These are phyloP conservation scores for Rhodotorula mucilaginosa DNA, from an alignment of 1,284 basidiomycete genomes.

Conservation along the genomic window DNA sequence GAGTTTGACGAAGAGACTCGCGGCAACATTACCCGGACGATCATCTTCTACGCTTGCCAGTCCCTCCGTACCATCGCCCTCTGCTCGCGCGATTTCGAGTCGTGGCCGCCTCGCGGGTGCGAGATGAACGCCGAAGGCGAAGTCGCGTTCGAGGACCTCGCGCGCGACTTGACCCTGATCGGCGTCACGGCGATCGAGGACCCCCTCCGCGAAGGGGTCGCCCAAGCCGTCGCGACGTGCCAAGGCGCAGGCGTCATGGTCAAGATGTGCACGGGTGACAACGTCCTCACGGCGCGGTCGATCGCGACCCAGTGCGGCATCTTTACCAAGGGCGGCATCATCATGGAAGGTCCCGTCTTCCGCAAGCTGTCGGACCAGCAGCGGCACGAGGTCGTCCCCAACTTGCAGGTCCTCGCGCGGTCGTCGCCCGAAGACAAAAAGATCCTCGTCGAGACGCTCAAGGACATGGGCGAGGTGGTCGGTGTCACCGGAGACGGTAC, in stretches of 20 bases:
- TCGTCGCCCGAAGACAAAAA: slow-evolving; percentile 98
- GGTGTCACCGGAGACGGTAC: slow-evolving; percentile 98
- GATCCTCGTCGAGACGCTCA: slow-evolving; percentile 82
- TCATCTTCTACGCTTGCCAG: slow-evolving; percentile 96
- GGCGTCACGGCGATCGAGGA: slow-evolving; percentile 93
- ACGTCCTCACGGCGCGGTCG: slow-evolving; percentile 77
- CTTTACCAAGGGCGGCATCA: slow-evolving; percentile 83
- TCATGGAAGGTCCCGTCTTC: slow-evolving; percentile 90
- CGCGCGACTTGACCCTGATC: slow-evolving; percentile 74
- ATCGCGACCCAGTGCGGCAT: slow-evolving; percentile 96
- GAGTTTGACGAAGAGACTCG: slow-evolving; percentile 63
- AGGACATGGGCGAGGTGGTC: slow-evolving; percentile 83
- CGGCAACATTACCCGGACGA: slow-evolving; percentile 82
- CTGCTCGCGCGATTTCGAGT: slow-evolving; percentile 82
- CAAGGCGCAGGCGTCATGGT: slow-evolving; percentile 85
- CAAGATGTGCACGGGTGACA: slow-evolving; percentile 98
- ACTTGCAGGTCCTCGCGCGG: slow-evolving; percentile 70
- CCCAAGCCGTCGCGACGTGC: slow-evolving; percentile 81
- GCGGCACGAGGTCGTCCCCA: slow-evolving; percentile 56
- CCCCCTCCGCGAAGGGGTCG: slow-evolving; percentile 85
- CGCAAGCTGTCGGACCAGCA: slow-evolving; percentile 55
- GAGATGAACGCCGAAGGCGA: slow-evolving; percentile 54
- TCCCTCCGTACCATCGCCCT: slow-evolving; percentile 87
- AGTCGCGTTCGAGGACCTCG: slow-evolving; percentile 70
- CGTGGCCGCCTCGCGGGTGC: slow-evolving; percentile 70